Percentiles rank a stretch among this genome's conserved stretches.
Conservation (phyloP, 495 filamentous ascomycete genomes). For the Aspergillus wentii region DNA sequence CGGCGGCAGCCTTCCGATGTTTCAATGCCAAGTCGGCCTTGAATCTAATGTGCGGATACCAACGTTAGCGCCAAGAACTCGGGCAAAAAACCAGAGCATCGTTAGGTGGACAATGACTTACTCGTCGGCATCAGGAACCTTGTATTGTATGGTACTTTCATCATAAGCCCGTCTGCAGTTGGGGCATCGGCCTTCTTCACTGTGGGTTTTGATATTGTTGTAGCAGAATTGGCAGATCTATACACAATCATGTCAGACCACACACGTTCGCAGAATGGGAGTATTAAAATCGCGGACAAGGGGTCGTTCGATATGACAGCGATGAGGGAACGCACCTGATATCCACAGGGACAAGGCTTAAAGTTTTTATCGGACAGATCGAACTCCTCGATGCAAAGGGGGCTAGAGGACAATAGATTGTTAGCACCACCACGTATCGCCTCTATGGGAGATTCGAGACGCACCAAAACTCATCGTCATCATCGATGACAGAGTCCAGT, state of each 20-base stretch:
- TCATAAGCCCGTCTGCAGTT: conserved; percentile 94
- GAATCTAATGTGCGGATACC: conserved; percentile 42
- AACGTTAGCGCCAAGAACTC: conserved; percentile 18
- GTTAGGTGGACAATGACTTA: conserved; percentile 39
- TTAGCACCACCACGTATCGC: conserved; percentile 7
- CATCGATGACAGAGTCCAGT: conserved; percentile 95
- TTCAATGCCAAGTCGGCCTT: conserved; percentile 86
- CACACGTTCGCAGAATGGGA: neutral
- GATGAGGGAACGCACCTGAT: conserved; percentile 63
- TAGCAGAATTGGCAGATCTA: conserved; percentile 99
- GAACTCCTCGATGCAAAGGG: conserved; percentile 98
- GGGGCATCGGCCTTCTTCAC: conserved; percentile 91
- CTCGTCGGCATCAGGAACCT: conserved; percentile 91
- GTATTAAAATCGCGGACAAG: neutral
- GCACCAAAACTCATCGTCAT: conserved; percentile 91
- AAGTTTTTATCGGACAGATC: conserved; percentile 97
- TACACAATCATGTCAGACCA: conserved; percentile 6
- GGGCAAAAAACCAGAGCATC: conserved; percentile 1
- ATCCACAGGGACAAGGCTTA: conserved; percentile 94
- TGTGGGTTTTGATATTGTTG: conserved; percentile 91
- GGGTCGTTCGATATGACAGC: neutral
- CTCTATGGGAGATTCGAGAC: conserved; percentile 13
- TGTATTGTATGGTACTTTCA: conserved; percentile 94
- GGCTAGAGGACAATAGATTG: conserved; percentile 47
- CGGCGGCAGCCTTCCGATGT: conserved; percentile 84